Evolutionary conservation across 2,329 filamentous ascomycete species (phyloP).

Genomic region (Colletotrichum costaricense): DNA sequence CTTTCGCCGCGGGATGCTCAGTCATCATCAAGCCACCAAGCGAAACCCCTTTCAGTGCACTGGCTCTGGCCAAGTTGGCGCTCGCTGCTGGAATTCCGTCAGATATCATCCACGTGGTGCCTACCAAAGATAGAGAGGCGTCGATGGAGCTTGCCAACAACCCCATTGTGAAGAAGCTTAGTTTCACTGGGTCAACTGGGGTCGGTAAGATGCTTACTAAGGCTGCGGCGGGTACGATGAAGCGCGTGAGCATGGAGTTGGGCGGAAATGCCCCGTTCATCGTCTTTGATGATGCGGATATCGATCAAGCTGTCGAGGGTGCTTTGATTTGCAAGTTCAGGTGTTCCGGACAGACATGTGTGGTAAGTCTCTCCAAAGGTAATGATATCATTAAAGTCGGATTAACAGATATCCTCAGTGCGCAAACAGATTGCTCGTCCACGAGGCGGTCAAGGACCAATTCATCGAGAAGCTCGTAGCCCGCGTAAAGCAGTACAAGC

Average conservation of each 20-base stretch:
- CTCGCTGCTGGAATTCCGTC: slow-evolving; percentile 74
- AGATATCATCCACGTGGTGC: slow-evolving; percentile 63
- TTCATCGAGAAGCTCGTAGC: slow-evolving; percentile 62
- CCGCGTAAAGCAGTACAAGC: slow-evolving; percentile 67
- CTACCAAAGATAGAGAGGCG: slow-evolving; percentile 40
- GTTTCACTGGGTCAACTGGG: slow-evolving; percentile 73
- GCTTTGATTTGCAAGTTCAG: slow-evolving; percentile 79
- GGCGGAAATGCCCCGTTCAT: slow-evolving; percentile 82
- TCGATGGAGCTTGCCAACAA: slow-evolving; percentile 42
- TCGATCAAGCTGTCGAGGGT: slow-evolving; percentile 74
- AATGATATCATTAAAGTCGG: accelerated
- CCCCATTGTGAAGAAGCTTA: slow-evolving; percentile 71
- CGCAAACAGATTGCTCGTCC: slow-evolving; percentile 66
- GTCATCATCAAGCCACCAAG: slow-evolving; percentile 78
- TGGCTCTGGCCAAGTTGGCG: slow-evolving; percentile 73
- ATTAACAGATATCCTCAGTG: slow-evolving; percentile 44
- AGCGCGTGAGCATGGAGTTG: slow-evolving; percentile 80
- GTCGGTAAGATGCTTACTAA: slow-evolving; percentile 70
- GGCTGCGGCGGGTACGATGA: slow-evolving; percentile 74
- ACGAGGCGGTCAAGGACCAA: slow-evolving; percentile 68
- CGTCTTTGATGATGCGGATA: slow-evolving; percentile 79
- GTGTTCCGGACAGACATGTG: slow-evolving; percentile 78
- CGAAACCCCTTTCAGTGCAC: slow-evolving; percentile 76
- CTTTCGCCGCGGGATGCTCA: slow-evolving; percentile 76
- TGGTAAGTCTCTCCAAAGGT: slow-evolving; percentile 43